Percentiles rank a stretch among this genome's conserved stretches.
These are phyloP conservation scores for Aspergillus cavernicola DNA, from an alignment of 495 filamentous ascomycete species.

Conservation along the genomic window DNA sequence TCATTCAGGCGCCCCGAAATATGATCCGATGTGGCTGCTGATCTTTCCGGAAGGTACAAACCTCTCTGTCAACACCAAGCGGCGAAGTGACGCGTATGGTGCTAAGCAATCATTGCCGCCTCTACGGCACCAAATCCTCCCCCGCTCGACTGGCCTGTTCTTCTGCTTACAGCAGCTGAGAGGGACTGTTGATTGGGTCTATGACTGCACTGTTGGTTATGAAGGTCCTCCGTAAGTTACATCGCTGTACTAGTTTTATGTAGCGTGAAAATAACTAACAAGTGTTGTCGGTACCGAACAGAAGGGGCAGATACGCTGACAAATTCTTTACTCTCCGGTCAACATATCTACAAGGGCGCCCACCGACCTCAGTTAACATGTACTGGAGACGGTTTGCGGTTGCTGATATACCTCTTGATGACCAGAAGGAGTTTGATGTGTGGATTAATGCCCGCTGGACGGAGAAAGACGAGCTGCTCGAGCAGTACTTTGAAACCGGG, in stretches of 20 bases:
- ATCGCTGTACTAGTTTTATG: neutral
- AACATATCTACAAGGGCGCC: conserved; percentile 61
- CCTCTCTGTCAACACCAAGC: conserved; percentile 55
- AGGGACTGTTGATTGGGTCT: conserved; percentile 61
- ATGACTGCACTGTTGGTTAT: conserved; percentile 67
- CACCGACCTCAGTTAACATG: conserved; percentile 67
- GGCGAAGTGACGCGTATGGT: conserved; percentile 51
- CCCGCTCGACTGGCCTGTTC: conserved; percentile 59
- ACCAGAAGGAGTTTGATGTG: conserved; percentile 51
- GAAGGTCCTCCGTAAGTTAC: conserved; percentile 62
- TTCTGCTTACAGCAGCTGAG: conserved; percentile 61
- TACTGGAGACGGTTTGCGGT: conserved; percentile 62
- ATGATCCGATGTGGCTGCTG: conserved; percentile 68
- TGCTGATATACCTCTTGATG: conserved; percentile 55
- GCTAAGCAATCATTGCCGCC: conserved; percentile 51
- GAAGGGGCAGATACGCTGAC: conserved; percentile 58
- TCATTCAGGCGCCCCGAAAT: conserved; percentile 40
- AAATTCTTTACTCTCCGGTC: conserved; percentile 63
- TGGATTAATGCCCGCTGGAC: conserved; percentile 60
- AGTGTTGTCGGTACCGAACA: conserved; percentile 17
- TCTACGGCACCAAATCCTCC: conserved; percentile 54
- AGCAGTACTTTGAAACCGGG: conserved; percentile 53
- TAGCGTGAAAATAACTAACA: conserved; percentile 10
- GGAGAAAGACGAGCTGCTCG: conserved; percentile 61
- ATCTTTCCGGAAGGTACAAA: conserved; percentile 72